Conservation (phyloP, 768 basidiomycete genomes). For the Naganishia randhawae region DNA sequence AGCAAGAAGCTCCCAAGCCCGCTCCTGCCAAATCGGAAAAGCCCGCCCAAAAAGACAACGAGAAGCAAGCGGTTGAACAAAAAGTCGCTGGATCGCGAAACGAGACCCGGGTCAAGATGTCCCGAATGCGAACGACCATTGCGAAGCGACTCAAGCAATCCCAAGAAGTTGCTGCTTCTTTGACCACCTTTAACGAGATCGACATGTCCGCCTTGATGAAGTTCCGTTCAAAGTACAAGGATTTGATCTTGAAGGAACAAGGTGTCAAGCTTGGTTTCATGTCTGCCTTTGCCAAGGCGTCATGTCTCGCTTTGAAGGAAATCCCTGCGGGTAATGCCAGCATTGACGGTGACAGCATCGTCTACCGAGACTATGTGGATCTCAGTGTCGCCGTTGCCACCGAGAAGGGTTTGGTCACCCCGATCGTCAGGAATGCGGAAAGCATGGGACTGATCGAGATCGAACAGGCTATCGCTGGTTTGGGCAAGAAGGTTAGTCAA, state of each 20-base stretch:
- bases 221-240: slow-evolving; percentile 92
- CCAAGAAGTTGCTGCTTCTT: slow-evolving; percentile 90
- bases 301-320: slow-evolving; percentile 75
- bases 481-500: slow-evolving; percentile 72
- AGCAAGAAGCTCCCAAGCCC: slow-evolving; percentile 50
- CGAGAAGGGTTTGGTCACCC: slow-evolving; percentile 94
- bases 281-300: slow-evolving; percentile 91
- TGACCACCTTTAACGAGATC: slow-evolving; percentile 99
- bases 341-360: slow-evolving; percentile 84
- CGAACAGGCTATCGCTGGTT: slow-evolving; percentile 82
- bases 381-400: slow-evolving; percentile 94
- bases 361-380: slow-evolving; percentile 70
- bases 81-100: slow-evolving; percentile 60
- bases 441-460: slow-evolving; percentile 79
- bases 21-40: slow-evolving; percentile 41
- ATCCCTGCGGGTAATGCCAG: slow-evolving; percentile 90
- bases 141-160: slow-evolving; percentile 96
- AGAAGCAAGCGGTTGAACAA: slow-evolving; percentile 44
- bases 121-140: slow-evolving; percentile 93
- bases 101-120: slow-evolving; percentile 98
- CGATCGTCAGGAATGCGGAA: slow-evolving; percentile 88
- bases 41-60: slow-evolving; percentile 39
- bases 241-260: slow-evolving; percentile 78
- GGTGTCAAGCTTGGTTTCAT: slow-evolving; percentile 98
- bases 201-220: slow-evolving; percentile 96